Percentiles rank a stretch among this genome's conserved stretches.
phyloP scores from a whole-genome alignment of 1,139 yeast genomes.

The Maudiozyma humilis region DNA sequence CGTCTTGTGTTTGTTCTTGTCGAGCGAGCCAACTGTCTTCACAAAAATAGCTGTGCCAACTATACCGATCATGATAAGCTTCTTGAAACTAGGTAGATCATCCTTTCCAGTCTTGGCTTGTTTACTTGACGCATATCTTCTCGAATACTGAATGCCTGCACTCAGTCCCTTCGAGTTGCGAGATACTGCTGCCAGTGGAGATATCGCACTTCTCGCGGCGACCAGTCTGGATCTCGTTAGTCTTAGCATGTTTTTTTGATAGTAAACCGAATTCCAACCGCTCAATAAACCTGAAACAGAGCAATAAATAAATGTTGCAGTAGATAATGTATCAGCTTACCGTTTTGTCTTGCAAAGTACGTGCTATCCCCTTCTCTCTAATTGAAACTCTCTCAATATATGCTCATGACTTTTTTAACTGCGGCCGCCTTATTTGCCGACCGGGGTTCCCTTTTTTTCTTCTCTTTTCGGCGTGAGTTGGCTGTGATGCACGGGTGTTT shows the following conservation, averaged over 20 bases:
- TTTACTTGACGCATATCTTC: not conserved
- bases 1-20: conserved; percentile 45
- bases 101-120: not conserved
- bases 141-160: not conserved
- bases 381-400: not conserved
- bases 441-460: not conserved
- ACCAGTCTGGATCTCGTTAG: not conserved
- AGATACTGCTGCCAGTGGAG: not conserved
- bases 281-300: no score
- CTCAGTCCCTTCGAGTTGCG: not conserved
- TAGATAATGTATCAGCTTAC: no score
- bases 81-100: conserved; percentile 38
- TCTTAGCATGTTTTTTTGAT: not conserved
- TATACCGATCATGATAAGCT: conserved; percentile 43
- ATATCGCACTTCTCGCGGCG: not conserved
- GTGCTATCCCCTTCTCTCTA: no score
- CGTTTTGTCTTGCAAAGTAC: no score
- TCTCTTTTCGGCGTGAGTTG: not conserved
- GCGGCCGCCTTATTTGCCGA: not conserved
- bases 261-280: no score
- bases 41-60: conserved; percentile 47
- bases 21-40: conserved; percentile 45
- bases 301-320: no score
- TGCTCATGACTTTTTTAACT: not conserved
- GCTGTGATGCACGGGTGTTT: not conserved